Evolutionary conservation across 306 rosid genomes (phyloP).

Genomic region (Alnus rubra): DNA sequence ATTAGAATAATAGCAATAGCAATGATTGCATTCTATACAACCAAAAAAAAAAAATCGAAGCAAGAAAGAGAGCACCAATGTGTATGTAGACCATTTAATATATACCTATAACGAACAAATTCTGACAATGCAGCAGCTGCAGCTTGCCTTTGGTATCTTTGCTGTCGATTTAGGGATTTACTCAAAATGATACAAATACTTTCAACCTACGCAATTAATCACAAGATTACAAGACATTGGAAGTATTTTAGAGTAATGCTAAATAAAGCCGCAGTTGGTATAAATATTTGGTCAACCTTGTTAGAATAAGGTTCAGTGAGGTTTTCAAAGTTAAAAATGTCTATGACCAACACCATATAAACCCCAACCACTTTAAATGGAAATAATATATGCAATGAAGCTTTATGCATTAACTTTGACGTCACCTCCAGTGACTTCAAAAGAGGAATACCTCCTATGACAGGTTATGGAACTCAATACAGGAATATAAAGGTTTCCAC

Average conservation of each 20-base stretch:
- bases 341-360: background rate
- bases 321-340: background rate
- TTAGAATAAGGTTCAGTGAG: background rate
- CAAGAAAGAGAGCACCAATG: constrained; percentile 23
- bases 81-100: constrained; percentile 14
- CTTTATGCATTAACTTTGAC: background rate
- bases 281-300: background rate
- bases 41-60: constrained; percentile 1
- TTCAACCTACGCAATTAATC: constrained; percentile 59
- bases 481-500: background rate
- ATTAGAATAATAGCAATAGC: background rate
- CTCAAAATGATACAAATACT: constrained; percentile 72
- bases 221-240: constrained; percentile 20
- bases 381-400: background rate
- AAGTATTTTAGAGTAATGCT: constrained; percentile 2
- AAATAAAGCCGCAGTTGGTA: background rate
- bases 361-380: background rate
- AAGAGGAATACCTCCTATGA: background rate
- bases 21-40: background rate
- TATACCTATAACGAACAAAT: constrained; percentile 84
- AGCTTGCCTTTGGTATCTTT: constrained; percentile 90
- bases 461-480: background rate
- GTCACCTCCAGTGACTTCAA: background rate
- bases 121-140: constrained; percentile 95
- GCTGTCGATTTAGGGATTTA: constrained; percentile 70